These are phyloP conservation scores for Flaveria bidentis DNA, from an alignment of 129 eudicot species.

Conservation along the genomic window DNA sequence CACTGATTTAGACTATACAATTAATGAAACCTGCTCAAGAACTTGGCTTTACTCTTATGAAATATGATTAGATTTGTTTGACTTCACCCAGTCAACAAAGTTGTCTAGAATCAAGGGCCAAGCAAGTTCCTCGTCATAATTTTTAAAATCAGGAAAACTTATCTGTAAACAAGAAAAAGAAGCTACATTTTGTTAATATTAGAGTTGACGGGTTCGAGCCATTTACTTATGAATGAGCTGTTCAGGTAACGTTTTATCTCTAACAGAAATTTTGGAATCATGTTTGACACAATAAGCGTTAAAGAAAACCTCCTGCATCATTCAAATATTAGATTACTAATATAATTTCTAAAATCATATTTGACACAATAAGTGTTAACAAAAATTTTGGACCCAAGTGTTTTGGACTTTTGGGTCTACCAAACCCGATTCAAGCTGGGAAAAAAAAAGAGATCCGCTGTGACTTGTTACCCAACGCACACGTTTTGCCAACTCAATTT, in stretches of 20 bases:
- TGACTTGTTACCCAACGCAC: not conserved
- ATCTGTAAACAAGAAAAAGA: slow-evolving; percentile 45
- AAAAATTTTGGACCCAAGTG: not conserved
- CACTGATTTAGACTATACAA: slow-evolving; percentile 24
- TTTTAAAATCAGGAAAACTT: slow-evolving; percentile 75
- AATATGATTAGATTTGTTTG: slow-evolving; percentile 39
- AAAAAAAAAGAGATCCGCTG: not conserved
- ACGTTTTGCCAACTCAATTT: not conserved
- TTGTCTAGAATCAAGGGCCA: slow-evolving; percentile 91
- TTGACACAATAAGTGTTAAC: not conserved
- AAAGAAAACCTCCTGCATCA: not conserved
- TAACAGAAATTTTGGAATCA: not conserved
- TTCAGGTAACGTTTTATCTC: not conserved
- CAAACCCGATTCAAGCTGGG: not conserved
- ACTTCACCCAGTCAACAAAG: slow-evolving; percentile 85
- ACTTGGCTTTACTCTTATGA: slow-evolving; percentile 16
- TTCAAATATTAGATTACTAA: not conserved
- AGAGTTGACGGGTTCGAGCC: not conserved
- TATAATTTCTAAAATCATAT: not conserved
- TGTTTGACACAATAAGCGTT: not conserved
- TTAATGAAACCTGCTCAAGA: slow-evolving; percentile 27
- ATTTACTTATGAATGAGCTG: not conserved
- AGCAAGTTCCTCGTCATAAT: slow-evolving; percentile 70
- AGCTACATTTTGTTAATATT: not conserved
- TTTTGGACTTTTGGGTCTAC: not conserved